A percentile compares a stretch with the other conserved stretches of the same genome.
Conservation (phyloP, 495 filamentous ascomycete species). For the Thermothielavioides terrestris region DNA sequence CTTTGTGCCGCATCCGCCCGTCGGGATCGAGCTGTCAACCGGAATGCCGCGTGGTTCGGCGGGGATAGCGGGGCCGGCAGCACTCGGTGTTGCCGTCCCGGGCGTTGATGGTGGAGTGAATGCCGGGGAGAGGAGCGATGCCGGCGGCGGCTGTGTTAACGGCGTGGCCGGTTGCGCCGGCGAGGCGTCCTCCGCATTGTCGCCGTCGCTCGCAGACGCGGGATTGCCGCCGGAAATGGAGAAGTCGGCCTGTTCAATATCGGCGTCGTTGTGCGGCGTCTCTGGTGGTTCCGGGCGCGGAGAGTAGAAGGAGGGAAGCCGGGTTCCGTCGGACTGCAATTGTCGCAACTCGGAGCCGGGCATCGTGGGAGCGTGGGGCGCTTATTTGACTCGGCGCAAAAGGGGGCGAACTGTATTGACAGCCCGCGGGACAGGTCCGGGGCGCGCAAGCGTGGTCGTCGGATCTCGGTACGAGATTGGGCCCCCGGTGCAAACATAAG, state of each 20-base stretch:
- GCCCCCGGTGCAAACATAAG: too few species aligned
- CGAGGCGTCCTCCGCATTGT: background rate
- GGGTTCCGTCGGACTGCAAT: slow-evolving; percentile 22
- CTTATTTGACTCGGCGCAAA: background rate
- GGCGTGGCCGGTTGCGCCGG: slow-evolving; percentile 3
- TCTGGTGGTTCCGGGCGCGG: slow-evolving; percentile 26
- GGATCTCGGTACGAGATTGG: too few species aligned
- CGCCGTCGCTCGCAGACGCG: background rate
- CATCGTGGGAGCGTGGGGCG: slow-evolving; percentile 10
- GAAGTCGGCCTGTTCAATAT: slow-evolving; percentile 15
- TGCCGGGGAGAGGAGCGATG: slow-evolving; percentile 58
- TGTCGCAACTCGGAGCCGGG: slow-evolving; percentile 10
- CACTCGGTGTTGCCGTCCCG: slow-evolving; percentile 47
- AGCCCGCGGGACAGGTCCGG: background rate
- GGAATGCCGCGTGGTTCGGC: slow-evolving; percentile 42
- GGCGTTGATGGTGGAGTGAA: slow-evolving; percentile 79
- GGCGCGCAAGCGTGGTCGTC: too few species aligned
- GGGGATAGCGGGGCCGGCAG: slow-evolving; percentile 11
- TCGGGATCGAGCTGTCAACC: slow-evolving; percentile 44
- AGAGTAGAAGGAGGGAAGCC: slow-evolving; percentile 42
- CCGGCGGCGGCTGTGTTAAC: slow-evolving; percentile 26
- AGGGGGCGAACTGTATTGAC: background rate
- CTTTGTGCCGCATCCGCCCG: slow-evolving; percentile 45
- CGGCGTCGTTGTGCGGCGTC: slow-evolving; percentile 10
- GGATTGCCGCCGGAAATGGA: slow-evolving; percentile 7